Evolutionary conservation across 2,329 filamentous ascomycete species (phyloP), one percentile per base, ranked within the genome.

Genomic region (Diaporthe eres): DNA sequence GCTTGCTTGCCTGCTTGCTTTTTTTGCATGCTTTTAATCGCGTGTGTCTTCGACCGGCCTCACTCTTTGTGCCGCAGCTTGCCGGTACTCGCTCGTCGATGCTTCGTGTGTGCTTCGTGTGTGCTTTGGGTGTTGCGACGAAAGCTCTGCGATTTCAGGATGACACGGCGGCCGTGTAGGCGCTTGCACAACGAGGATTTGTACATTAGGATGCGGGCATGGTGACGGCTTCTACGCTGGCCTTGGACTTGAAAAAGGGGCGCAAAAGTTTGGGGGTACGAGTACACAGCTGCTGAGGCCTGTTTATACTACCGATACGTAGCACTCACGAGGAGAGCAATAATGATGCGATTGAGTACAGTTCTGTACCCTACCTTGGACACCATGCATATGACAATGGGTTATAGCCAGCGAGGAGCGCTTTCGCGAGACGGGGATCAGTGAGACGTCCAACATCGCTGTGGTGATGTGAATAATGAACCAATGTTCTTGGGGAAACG

Each of bases 171-270:
- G 10, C n/a, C 22, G 13, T 25, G 13, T 49, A 4, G 15, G 9
- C 25, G 25, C 42, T 19, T 22, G 25, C 17, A 31, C 8, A 34
- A 13, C 9, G 37, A 6, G 31, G 25, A 42, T 17, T 55, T 55
- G 49, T 70, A 70, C 49, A 70, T 55, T 70, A 55, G 49, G 65
- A 17, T 70, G n/a, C n/a, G 47, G 42, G 49, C 34, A 22, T 39
- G 8, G 4, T 55, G 49, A 19, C 34, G n/a, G n/a, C 34, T 55
- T 55, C 25, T 49, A 42, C 6, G 65, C 31, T 47, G 49, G 13
- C 49, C 22, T 25, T 1, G 13, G 15, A 7, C 15, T 28, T 13
- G 22, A 19, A 31, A 17, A 28, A 10, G 4, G 49, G n/a, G 37
- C 10, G 19, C 42, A 42, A 70, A 67, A 70, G 17, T 12, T 4